Base-by-base conservation (phyloP, 2,329 filamentous ascomycete genomes). In the Penicillium sp. region DNA sequence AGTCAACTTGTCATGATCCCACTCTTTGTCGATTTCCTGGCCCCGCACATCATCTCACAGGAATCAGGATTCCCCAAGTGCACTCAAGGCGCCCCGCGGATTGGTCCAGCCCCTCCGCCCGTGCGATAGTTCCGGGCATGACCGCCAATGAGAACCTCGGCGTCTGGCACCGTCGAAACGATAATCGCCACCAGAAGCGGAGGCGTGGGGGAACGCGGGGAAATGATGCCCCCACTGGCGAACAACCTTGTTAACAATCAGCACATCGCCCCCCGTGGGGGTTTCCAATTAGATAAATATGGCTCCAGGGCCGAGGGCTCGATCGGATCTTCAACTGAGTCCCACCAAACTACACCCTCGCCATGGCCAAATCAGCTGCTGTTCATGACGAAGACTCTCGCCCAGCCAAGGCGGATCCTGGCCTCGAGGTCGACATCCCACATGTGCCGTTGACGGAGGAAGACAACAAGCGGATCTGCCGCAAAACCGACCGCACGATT, bases 401-500 rank as follows among this genome's bases (percentile, higher is more conserved):
- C 6, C 5, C 51, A 38, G 51, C 50, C 25, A 67, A 67, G 38
- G 41, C 31, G 22, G 58, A 57, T n/a, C 51, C 58, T 15, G n/a
- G 48, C 6, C 37, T 68, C 5, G 66, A 67, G 25, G 45, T 57
- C 34, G 62, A 63, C 17, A 59, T 63, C 2, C 65, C 64, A 7
- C 69, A 69, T 2, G 61, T 73, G 7, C 62, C 67, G 5, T 49
- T 76, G 47, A 75, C 73, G 0, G 73, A 75, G 25, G 69, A 71
- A 35, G 74, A 75, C 41, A 84, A 82, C 72, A 82, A 78, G 63
- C 81, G 82, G 10, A 88, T 89, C 61, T 79, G 83, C 28, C 80
- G 79, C 43, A 88, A 88, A 72, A 88, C 86, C 0, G 87, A 89
- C 68, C 80, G 78, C 51, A 79, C 80, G 31, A 86, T 90, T 56